Percentiles rank a stretch among this genome's conserved stretches.
Evolutionary conservation across 768 basidiomycete species (phyloP).

Genomic region (Kwoniella botswanensis): DNA sequence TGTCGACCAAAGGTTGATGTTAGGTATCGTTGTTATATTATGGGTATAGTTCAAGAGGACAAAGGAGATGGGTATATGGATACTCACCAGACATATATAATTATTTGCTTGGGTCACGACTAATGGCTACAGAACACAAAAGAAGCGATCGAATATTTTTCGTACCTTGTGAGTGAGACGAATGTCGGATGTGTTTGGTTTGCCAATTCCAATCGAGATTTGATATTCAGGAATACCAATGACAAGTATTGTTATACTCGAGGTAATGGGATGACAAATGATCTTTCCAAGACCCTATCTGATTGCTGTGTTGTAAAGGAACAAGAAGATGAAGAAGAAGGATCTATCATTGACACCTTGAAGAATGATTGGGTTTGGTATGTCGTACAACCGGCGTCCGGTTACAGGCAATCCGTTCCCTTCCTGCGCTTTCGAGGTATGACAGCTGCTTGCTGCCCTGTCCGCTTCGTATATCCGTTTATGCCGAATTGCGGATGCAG

Average conservation of each 20-base stretch:
- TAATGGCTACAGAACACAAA: slow-evolving; percentile 1
- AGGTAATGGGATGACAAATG: not conserved
- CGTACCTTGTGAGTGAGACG: no score
- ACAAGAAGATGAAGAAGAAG: not conserved
- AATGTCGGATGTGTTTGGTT: not conserved
- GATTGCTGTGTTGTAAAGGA: not conserved
- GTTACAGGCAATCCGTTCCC: not conserved
- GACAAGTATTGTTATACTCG: not conserved
- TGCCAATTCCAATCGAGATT: not conserved
- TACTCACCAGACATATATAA: slow-evolving; percentile 12
- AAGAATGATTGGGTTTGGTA: not conserved
- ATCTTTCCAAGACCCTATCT: not conserved
- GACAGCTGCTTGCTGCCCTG: not conserved
- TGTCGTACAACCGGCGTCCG: not conserved
- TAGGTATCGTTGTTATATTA: not conserved
- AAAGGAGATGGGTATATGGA: not conserved
- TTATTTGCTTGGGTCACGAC: not conserved
- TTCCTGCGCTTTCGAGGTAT: no score
- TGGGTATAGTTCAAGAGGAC: not conserved
- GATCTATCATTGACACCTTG: not conserved
- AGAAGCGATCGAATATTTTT: not conserved
- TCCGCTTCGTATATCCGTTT: slow-evolving; percentile 10
- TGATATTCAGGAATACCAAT: not conserved
- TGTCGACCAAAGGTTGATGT: not conserved
- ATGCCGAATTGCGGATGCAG: not conserved